Conservation (phyloP, 352 stramenopile species). For the Porosira glacialis region DNA sequence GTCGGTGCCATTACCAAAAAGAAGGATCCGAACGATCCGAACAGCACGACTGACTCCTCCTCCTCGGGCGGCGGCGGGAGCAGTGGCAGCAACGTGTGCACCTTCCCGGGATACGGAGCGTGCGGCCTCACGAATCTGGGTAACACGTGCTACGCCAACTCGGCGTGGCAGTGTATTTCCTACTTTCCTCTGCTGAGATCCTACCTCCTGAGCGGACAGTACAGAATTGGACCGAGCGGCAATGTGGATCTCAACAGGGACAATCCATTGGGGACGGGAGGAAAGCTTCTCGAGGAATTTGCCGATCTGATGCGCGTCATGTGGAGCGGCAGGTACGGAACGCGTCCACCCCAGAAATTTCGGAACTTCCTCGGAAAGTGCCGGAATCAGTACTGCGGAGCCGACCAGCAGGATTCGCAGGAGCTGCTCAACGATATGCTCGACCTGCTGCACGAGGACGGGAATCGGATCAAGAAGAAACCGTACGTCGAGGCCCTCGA, state of each 20-base stretch:
- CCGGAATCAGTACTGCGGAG: conserved; percentile 91
- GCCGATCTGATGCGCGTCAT: conserved; percentile 81
- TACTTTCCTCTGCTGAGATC: conserved; percentile 92
- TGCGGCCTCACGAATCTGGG: conserved; percentile 85
- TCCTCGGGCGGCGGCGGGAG: too few species aligned
- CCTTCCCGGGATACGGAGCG: conserved; percentile 75
- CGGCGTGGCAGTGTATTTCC: conserved; percentile 94
- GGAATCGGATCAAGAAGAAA: conserved; percentile 86
- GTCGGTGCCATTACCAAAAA: conserved; percentile 56
- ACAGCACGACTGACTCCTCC: too few species aligned
- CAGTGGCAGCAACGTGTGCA: conserved; percentile 59
- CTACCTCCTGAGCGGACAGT: conserved; percentile 95
- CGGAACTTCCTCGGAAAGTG: conserved; percentile 85
- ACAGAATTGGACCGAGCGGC: conserved; percentile 75
- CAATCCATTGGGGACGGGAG: conserved; percentile 84
- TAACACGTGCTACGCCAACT: conserved; percentile 99
- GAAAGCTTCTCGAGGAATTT: conserved; percentile 85
- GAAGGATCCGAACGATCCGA: conserved; percentile 57
- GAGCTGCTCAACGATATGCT: conserved; percentile 90
- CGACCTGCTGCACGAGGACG: conserved; percentile 86
- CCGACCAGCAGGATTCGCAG: conserved; percentile 94
- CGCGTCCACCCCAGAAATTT: conserved; percentile 76
- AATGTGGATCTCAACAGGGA: conserved; percentile 83
- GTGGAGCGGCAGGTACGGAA: conserved; percentile 90
- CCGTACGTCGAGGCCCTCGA: conserved; percentile 82